Evolutionary conservation across 441 rosid genomes (phyloP).

Genomic region (Kokia cookei): DNA sequence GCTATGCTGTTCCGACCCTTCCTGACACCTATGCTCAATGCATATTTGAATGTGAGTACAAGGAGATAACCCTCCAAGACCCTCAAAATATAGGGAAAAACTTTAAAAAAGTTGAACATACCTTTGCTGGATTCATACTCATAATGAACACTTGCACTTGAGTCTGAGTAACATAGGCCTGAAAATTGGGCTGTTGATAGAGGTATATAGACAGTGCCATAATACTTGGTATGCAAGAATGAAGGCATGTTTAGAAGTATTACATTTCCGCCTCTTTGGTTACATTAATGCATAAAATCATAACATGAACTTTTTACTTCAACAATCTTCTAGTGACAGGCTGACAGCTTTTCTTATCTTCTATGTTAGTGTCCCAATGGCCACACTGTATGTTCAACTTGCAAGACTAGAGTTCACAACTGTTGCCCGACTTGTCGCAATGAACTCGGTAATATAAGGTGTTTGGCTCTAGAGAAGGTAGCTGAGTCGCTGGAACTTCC

Average conservation of each 20-base stretch:
- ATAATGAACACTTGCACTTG: background rate
- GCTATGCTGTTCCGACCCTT: background rate
- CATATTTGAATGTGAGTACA: background rate
- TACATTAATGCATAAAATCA: background rate
- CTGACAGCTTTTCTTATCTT: conserved; percentile 7
- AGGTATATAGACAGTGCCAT: background rate
- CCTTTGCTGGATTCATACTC: background rate
- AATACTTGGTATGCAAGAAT: too few relatives aligned
- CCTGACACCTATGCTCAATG: background rate
- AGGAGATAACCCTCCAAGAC: background rate
- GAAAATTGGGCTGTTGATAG: background rate
- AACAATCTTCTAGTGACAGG: conserved; percentile 3
- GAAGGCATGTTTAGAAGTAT: background rate
- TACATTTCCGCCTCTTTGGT: background rate
- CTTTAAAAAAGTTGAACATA: background rate
- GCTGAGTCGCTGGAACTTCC: conserved; percentile 74
- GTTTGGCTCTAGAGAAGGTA: conserved; percentile 79
- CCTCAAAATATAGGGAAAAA: background rate
- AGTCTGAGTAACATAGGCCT: background rate
- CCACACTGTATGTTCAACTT: conserved; percentile 71
- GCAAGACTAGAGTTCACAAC: conserved; percentile 67
- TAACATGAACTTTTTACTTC: background rate
- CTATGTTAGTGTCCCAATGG: conserved; percentile 72
- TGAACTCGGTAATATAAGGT: conserved; percentile 81
- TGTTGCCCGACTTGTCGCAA: conserved; percentile 77